Base-by-base conservation (phyloP, 192 early-diverging fungal genomes). In the Umbelopsis isabellina region DNA sequence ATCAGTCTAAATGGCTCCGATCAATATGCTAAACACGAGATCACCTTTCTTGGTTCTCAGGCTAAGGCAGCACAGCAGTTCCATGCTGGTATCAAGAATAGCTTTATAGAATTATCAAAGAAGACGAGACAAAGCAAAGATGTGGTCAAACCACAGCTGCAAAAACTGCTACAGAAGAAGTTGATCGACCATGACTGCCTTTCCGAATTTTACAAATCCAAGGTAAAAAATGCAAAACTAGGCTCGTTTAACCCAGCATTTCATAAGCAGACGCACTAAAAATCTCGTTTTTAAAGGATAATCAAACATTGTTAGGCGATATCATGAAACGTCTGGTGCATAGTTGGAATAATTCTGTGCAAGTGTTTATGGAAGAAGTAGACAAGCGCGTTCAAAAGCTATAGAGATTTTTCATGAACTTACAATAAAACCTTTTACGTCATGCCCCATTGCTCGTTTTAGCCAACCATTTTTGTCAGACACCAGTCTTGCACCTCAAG, bases 341-440 rank as follows among this genome's bases (percentile, higher is more conserved):
- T 35, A 66, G 72, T 50, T 78, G 76, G 76, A 50, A 27, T 53
- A 30, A 25, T 25, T 78, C 76, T 44, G 37, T 73, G 9, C 50
- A 49, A 8, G 20, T 37, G 8, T 48, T 69, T 5, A 20, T 45
- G 13, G 76, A 78, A 47, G 76, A 71, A 30, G 55, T 73, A 18
- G 66, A 78, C 66, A 65, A 65, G 23, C 68, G 76, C 16, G 25
- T 77, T 20, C 71, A 53, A 10, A 77, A 77, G 47, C 51, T 77
- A 12, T 68, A 73, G 70, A 61, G 37, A 41, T 41, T 41, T 41
- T 41, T 7, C 30, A 27, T 3, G 27, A 30, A 30, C 27, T 30
- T 30, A n/a, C 15, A 15, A 11, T 33, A 35, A n/a, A 61, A 18
- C 22, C 27, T 25, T 18, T 37, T 61, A 61, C 55, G 55, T 61